Evolutionary conservation across 352 stramenopile genomes (phyloP).

Genomic region (Pythium insidiosum): DNA sequence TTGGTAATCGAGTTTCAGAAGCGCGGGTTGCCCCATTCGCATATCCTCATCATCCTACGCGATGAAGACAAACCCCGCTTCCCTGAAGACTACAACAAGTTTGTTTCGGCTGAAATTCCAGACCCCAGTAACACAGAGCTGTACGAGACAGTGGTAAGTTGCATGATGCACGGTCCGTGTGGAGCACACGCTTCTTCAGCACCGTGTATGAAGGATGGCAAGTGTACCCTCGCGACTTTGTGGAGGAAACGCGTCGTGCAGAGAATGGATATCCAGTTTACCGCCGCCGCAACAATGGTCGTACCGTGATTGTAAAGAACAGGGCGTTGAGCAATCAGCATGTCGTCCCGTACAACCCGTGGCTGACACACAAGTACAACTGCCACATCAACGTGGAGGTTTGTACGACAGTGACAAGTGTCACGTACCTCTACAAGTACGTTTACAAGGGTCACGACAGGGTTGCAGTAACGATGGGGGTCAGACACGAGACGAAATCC

Average conservation of each 20-base stretch:
- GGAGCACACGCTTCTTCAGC: neutral
- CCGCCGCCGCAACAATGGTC: neutral
- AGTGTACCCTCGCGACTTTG: slow-evolving; percentile 1
- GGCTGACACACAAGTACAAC: slow-evolving; percentile 34
- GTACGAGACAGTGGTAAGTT: slow-evolving; percentile 1
- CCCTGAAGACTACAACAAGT: slow-evolving; percentile 1
- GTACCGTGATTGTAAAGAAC: neutral
- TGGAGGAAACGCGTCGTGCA: neutral
- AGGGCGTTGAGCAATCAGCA: slow-evolving; percentile 18
- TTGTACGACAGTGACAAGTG: slow-evolving; percentile 13
- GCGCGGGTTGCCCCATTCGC: slow-evolving; percentile 30
- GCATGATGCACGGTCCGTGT: slow-evolving; percentile 6
- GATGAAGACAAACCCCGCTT: slow-evolving; percentile 16
- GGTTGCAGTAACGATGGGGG: neutral
- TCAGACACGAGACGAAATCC: neutral
- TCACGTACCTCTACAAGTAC: slow-evolving; percentile 61
- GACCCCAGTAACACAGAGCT: slow-evolving; percentile 3
- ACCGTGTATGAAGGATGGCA: slow-evolving; percentile 7
- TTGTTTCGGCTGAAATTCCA: slow-evolving; percentile 19
- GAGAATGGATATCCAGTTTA: slow-evolving; percentile 1
- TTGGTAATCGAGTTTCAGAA: slow-evolving; percentile 46
- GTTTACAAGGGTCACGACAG: slow-evolving; percentile 28
- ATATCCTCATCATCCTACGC: slow-evolving; percentile 36
- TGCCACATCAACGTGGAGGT: slow-evolving; percentile 52
- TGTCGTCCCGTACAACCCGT: slow-evolving; percentile 56